phyloP scores from a whole-genome alignment of 768 basidiomycete genomes.

The Russula vinacea region DNA sequence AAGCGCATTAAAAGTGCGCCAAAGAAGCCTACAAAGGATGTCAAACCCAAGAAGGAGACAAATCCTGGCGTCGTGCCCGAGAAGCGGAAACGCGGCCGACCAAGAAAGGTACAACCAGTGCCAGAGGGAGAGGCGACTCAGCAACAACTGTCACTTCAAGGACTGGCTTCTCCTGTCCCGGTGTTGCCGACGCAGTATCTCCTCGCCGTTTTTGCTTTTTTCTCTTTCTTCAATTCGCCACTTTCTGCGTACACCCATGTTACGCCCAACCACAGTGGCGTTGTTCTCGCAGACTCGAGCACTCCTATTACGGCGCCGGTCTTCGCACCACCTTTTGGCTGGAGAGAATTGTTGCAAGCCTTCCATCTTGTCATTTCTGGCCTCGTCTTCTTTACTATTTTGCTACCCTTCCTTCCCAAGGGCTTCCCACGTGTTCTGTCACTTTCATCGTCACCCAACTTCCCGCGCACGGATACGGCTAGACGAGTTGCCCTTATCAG shows the following conservation, averaged over 20 bases:
- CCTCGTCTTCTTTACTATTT: constrained; percentile 56
- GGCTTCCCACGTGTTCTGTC: constrained; percentile 3
- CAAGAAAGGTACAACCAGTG: constrained; percentile 63
- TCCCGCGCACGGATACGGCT: constrained; percentile 25
- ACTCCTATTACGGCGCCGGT: constrained; percentile 31
- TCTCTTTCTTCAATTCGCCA: constrained; percentile 82
- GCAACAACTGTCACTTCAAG: constrained; percentile 30
- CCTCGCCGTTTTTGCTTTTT: constrained; percentile 77
- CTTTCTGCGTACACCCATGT: constrained; percentile 44
- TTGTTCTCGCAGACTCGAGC: constrained; percentile 47
- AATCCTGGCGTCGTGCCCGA: constrained; percentile 47
- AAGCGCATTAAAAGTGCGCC: constrained; percentile 58
- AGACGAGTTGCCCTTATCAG: constrained; percentile 35
- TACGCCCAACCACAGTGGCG: constrained; percentile 55
- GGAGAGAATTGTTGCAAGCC: constrained; percentile 54
- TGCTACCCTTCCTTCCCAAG: constrained; percentile 47
- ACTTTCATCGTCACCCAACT: not conserved
- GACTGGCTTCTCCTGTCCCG: constrained; percentile 27
- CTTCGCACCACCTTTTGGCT: constrained; percentile 39
- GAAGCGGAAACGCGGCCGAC: constrained; percentile 82
- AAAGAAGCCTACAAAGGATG: constrained; percentile 39
- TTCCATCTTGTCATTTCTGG: constrained; percentile 66
- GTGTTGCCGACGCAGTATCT: constrained; percentile 55
- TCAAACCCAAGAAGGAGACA: constrained; percentile 42
- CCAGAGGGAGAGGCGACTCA: constrained; percentile 33